Percentiles rank a stretch among this genome's conserved stretches.
phyloP scores from a whole-genome alignment of 108 stramenopile genomes.

The Pseudonitzschia multiseries region DNA sequence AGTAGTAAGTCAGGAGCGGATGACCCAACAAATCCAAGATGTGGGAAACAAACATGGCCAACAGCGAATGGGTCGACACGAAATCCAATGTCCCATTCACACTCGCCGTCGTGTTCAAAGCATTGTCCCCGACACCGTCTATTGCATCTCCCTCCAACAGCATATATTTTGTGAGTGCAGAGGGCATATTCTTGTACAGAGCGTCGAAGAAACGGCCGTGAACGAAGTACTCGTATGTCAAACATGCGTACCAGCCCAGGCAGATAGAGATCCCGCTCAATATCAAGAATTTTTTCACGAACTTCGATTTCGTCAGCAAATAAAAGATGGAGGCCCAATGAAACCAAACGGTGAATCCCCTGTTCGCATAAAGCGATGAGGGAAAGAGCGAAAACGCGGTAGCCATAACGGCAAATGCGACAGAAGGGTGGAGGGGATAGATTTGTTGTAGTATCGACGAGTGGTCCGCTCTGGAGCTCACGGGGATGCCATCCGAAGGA shows the following conservation, averaged over 20 bases:
- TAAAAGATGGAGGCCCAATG: slow-evolving; percentile 44
- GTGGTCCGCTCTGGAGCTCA: background rate
- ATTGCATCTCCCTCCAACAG: background rate
- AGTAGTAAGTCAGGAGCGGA: slow-evolving; percentile 50
- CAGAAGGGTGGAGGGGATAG: slow-evolving; percentile 5
- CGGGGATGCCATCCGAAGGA: background rate
- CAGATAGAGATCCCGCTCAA: slow-evolving; percentile 42
- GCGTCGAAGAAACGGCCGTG: slow-evolving; percentile 46
- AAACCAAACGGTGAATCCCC: slow-evolving; percentile 66
- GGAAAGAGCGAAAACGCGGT: slow-evolving; percentile 17
- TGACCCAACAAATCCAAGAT: slow-evolving; percentile 49
- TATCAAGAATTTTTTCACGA: slow-evolving; percentile 38
- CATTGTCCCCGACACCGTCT: background rate
- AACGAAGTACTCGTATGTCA: slow-evolving; percentile 30
- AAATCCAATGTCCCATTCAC: slow-evolving; percentile 15
- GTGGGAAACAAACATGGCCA: slow-evolving; percentile 40
- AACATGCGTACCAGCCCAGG: slow-evolving; percentile 54
- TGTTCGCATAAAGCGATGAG: slow-evolving; percentile 37
- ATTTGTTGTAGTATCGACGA: background rate
- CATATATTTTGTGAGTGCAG: slow-evolving; percentile 25
- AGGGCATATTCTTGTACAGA: slow-evolving; percentile 58
- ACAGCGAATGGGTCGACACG: slow-evolving; percentile 15
- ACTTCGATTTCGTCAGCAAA: slow-evolving; percentile 32
- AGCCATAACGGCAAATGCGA: slow-evolving; percentile 1
- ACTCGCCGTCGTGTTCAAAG: background rate